Base-by-base conservation (phyloP, 1,139 yeast species). In the Blastobotrys elegans region DNA sequence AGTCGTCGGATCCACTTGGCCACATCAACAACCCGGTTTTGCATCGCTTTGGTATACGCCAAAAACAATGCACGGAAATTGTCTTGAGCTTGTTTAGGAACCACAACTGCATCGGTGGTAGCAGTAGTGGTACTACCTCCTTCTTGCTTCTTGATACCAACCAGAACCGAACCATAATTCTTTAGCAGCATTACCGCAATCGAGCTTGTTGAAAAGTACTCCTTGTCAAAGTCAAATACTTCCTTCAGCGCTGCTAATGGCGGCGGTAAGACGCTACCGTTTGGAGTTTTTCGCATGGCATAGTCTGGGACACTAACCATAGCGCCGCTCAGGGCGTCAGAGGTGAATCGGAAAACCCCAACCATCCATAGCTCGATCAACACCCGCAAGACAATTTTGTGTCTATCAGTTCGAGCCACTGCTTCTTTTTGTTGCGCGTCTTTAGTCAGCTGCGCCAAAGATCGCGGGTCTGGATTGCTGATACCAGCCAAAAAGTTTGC, bases 301-400 rank as follows among this genome's bases (percentile, higher is more conserved):
- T 69, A 73, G 7, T 57, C 36, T 0, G 82, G 81, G 1, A 75
- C 54, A 2, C 63, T 68, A 11, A 56, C 62, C 18, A 62, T 65
- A 7, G 13, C 6, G 4, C 52, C 45, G 10, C 47, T 52, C 17
- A 44, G 32, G 14, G 50, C 50, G 46, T 61, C 61, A 3, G 57
- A 37, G 1, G 52, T 48, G 27, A 48, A 51, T 20, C 61, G 43
- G 44, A 60, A 56, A 6, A 64, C 63, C 0, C 88, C 90, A n/a
- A 75, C 76, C 2, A 80, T 58, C 58, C 79, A 73, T 41, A 86
- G 71, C 60, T 88, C 96, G 33, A 78, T 74, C 14, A 84, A 58
- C 1, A 86, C 56, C 32, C 81, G 71, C 4, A 84, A 54, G 29
- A 82, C 67, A 20, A 71, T 69, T 56, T 77, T 76, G 52, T 80